These are phyloP conservation scores for Agaricus subrufescens DNA, from an alignment of 768 basidiomycete genomes.

Conservation along the genomic window DNA sequence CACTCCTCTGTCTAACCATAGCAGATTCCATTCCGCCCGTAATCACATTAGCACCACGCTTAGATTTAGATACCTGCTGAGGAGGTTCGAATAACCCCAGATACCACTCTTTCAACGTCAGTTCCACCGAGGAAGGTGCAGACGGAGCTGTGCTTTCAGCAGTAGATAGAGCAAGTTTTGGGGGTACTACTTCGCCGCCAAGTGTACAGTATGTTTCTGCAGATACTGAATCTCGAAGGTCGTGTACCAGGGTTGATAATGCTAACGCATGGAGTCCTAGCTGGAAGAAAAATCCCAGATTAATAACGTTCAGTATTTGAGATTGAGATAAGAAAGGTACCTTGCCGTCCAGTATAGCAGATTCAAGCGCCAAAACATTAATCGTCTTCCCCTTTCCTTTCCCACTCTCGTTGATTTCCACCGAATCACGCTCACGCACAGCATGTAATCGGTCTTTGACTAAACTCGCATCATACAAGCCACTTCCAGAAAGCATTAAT, in stretches of 20 bases:
- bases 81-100: constrained; percentile 34
- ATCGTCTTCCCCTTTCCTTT: constrained; percentile 24
- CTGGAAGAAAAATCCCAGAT: constrained; percentile 13
- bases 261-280: constrained; percentile 54
- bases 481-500: constrained; percentile 78
- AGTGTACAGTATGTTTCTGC: constrained; percentile 86
- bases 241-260: constrained; percentile 61
- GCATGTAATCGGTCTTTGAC: constrained; percentile 32
- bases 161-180: constrained; percentile 47
- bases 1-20: constrained; percentile 29
- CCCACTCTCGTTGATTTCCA: background rate
- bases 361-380: constrained; percentile 62
- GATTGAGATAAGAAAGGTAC: constrained; percentile 31
- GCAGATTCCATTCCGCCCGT: constrained; percentile 11
- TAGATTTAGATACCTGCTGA: constrained; percentile 19
- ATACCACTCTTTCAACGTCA: constrained; percentile 50
- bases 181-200: constrained; percentile 69
- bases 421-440: background rate
- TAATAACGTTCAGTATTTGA: background rate
- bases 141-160: constrained; percentile 25
- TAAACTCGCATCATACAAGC: constrained; percentile 52
- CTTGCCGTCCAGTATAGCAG: constrained; percentile 77
- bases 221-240: constrained; percentile 66
- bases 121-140: constrained; percentile 17
- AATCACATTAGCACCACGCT: background rate